Conservation (phyloP, 202 grass and related monocot species). For the Hordeum pubiflorum region DNA sequence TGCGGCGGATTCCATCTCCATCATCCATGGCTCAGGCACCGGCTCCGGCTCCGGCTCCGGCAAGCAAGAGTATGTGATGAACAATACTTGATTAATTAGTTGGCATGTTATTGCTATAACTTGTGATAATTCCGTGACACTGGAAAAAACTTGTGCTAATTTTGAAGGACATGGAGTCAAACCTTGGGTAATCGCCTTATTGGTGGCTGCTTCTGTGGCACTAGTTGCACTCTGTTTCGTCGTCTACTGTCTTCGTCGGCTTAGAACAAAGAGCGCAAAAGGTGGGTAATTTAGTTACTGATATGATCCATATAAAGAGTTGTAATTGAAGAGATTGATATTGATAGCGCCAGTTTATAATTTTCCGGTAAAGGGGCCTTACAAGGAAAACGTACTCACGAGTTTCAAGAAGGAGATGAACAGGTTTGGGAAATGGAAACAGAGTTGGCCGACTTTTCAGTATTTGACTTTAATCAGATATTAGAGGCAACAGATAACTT, state of each 20-base stretch:
- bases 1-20: background rate
- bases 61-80: background rate
- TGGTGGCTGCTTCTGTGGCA: background rate
- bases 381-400: background rate
- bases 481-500: conserved; percentile 39
- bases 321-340: background rate
- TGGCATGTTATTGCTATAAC: background rate
- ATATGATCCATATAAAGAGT: background rate
- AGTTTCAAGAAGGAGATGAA: background rate
- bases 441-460: conserved; percentile 23
- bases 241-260: background rate
- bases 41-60: background rate
- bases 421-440: conserved; percentile 26
- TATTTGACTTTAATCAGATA: conserved; percentile 31
- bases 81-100: background rate
- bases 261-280: background rate
- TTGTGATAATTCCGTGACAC: background rate
- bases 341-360: background rate
- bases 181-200: background rate
- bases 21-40: background rate
- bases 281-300: background rate
- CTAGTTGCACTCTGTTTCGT: background rate
- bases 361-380: background rate
- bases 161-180: background rate
- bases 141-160: background rate